Percentiles rank a stretch among this genome's conserved stretches.
phyloP scores from a whole-genome alignment of 495 filamentous ascomycete species.

The Penicillium robsamsonii region DNA sequence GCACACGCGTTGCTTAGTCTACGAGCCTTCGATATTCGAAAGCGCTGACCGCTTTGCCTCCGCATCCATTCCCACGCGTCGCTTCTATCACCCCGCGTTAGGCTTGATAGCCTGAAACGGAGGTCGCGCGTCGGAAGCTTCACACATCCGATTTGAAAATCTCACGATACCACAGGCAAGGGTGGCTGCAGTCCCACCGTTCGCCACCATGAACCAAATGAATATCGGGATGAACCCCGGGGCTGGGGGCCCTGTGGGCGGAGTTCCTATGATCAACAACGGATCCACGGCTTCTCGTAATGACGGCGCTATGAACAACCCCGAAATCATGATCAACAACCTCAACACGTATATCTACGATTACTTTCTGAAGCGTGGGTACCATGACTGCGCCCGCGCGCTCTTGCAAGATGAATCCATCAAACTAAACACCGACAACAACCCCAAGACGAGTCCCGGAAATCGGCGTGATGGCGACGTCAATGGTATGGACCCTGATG shows the following conservation, averaged over 20 bases:
- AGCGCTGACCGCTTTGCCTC: conserved; percentile 23
- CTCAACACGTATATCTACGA: conserved; percentile 98
- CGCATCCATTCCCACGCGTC: conserved; percentile 28
- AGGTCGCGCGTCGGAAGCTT: conserved; percentile 39
- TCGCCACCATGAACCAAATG: conserved; percentile 68
- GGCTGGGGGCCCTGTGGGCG: conserved; percentile 61
- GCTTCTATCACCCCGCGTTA: conserved; percentile 31
- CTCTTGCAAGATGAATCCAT: conserved; percentile 54
- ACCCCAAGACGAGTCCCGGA: conserved; percentile 57
- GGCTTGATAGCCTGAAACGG: conserved; percentile 35
- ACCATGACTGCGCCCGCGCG: conserved; percentile 75
- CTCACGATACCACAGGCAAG: conserved; percentile 33
- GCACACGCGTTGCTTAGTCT: conserved; percentile 13
- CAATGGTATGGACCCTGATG: conserved; percentile 76
- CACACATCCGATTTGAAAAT: conserved; percentile 25
- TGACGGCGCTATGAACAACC: conserved; percentile 44
- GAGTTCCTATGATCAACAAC: conserved; percentile 73
- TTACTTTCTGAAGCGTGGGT: conserved; percentile 81
- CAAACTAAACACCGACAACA: conserved; percentile 57
- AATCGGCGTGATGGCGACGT: conserved; percentile 61
- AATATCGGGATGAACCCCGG: conserved; percentile 65
- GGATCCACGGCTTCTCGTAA: conserved; percentile 52
- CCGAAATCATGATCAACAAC: conserved; percentile 68
- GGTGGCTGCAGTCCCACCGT: conserved; percentile 37
- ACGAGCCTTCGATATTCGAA: conserved; percentile 8